phyloP scores from a whole-genome alignment of 2,329 filamentous ascomycete genomes.

The Pyrenophora tritici-repentis region DNA sequence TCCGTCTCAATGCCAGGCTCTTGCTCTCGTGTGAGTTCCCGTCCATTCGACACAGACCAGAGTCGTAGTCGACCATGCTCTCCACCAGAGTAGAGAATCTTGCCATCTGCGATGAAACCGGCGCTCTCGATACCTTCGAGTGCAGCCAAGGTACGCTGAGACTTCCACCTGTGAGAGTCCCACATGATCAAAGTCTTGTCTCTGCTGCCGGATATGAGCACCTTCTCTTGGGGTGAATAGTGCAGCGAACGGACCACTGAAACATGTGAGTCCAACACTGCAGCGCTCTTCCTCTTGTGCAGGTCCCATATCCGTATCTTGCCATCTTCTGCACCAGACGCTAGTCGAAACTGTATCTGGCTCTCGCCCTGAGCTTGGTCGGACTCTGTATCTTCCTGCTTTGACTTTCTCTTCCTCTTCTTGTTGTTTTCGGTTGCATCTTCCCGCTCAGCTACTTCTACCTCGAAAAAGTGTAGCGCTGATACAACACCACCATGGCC shows the following conservation, averaged over 20 bases:
- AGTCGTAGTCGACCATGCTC: slow-evolving; percentile 81
- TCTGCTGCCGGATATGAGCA: slow-evolving; percentile 80
- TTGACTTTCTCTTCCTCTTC: slow-evolving; percentile 50
- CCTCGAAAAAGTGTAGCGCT: slow-evolving; percentile 87
- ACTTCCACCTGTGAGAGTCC: slow-evolving; percentile 85
- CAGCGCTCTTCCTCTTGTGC: slow-evolving; percentile 76
- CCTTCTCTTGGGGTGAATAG: slow-evolving; percentile 75
- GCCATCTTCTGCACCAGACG: slow-evolving; percentile 91
- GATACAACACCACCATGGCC: slow-evolving; percentile 91
- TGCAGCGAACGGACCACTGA: slow-evolving; percentile 90
- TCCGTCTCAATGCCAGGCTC: slow-evolving; percentile 63
- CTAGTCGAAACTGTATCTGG: slow-evolving; percentile 73
- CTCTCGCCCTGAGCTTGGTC: slow-evolving; percentile 52
- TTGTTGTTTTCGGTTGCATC: slow-evolving; percentile 45
- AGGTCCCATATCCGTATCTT: slow-evolving; percentile 92
- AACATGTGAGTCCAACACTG: slow-evolving; percentile 86
- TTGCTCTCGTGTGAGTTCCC: slow-evolving; percentile 80
- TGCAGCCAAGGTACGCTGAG: slow-evolving; percentile 77
- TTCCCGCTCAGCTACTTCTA: slow-evolving; percentile 58
- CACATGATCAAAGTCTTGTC: slow-evolving; percentile 95
- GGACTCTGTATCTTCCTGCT: slow-evolving; percentile 50
- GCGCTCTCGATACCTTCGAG: slow-evolving; percentile 84
- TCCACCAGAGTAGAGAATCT: slow-evolving; percentile 80
- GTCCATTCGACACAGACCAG: slow-evolving; percentile 78
- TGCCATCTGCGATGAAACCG: slow-evolving; percentile 75